A percentile compares a stretch with the other conserved stretches of the same genome.
These are phyloP conservation scores for Candolleomyces eurysporus DNA, from an alignment of 768 basidiomycete genomes.

Conservation along the genomic window DNA sequence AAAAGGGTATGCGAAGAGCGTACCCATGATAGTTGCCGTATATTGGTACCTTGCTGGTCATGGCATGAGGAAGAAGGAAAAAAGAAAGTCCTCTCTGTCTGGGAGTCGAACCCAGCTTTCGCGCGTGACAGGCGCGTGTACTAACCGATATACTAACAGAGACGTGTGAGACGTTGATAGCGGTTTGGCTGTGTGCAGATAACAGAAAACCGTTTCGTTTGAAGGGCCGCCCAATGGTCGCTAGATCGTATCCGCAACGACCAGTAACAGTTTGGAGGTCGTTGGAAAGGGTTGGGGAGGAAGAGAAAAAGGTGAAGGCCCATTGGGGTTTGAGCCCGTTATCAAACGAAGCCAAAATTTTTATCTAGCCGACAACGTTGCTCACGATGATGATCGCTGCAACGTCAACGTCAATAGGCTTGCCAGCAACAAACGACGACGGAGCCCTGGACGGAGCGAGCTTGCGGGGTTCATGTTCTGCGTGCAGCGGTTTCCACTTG, in stretches of 20 bases:
- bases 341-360: neutral
- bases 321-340: neutral
- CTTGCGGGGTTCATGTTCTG: neutral
- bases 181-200: too few relatives aligned
- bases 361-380: slow-evolving; percentile 1
- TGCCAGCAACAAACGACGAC: neutral
- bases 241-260: too few relatives aligned
- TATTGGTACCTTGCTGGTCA: slow-evolving; percentile 21
- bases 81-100: slow-evolving; percentile 7
- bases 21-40: slow-evolving; percentile 79
- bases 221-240: too few relatives aligned
- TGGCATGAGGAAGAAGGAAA: neutral
- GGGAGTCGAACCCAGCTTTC: slow-evolving; percentile 17
- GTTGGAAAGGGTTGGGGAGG: neutral
- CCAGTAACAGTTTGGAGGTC: neutral
- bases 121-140: slow-evolving; percentile 7
- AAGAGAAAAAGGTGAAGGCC: too few relatives aligned
- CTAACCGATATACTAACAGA: slow-evolving; percentile 7
- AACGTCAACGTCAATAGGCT: neutral
- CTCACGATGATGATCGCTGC: neutral
- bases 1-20: slow-evolving; percentile 6
- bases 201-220: too few relatives aligned
- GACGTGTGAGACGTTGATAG: neutral
- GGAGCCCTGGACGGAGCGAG: too few relatives aligned
- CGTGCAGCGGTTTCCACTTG: neutral